These are phyloP conservation scores for Tetrahymena malaccensis DNA, from an alignment of 73 alveolate genomes.

Conservation along the genomic window DNA sequence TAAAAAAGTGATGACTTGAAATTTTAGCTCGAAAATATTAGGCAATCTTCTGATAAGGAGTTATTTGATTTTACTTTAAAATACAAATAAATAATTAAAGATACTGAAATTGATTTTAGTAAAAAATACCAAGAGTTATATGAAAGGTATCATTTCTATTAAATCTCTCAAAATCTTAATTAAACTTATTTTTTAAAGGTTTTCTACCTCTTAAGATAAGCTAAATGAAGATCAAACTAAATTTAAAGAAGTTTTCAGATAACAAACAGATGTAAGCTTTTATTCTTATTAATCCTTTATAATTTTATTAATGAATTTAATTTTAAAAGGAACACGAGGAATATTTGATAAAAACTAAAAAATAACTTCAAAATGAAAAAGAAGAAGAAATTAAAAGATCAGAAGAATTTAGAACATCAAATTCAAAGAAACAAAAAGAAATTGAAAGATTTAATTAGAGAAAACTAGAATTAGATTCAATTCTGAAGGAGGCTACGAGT, in stretches of 20 bases:
- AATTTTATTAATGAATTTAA: not conserved
- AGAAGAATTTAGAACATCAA: constrained; percentile 27
- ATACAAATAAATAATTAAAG: not conserved
- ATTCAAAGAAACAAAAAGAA: constrained; percentile 25
- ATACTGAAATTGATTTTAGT: not conserved
- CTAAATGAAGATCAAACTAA: not conserved
- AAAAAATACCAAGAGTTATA: not conserved
- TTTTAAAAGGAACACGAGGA: constrained; percentile 13
- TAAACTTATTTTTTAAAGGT: not conserved
- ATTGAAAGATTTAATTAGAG: constrained; percentile 16
- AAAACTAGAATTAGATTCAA: constrained; percentile 16
- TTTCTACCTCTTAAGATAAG: not conserved
- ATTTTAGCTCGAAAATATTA: not conserved
- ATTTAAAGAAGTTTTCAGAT: not conserved
- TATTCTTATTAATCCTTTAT: not conserved
- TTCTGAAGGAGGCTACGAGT: constrained; percentile 13
- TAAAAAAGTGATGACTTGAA: not conserved
- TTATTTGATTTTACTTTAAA: not conserved
- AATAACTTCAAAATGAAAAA: not conserved
- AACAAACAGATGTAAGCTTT: not conserved
- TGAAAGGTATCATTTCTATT: not conserved
- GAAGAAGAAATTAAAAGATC: constrained; percentile 9
- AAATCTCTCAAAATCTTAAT: not conserved
- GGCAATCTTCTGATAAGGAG: not conserved
- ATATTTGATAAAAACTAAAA: not conserved